Evolutionary conservation across 495 filamentous ascomycete genomes (phyloP).

Genomic region (Eremomyces bilateralis): DNA sequence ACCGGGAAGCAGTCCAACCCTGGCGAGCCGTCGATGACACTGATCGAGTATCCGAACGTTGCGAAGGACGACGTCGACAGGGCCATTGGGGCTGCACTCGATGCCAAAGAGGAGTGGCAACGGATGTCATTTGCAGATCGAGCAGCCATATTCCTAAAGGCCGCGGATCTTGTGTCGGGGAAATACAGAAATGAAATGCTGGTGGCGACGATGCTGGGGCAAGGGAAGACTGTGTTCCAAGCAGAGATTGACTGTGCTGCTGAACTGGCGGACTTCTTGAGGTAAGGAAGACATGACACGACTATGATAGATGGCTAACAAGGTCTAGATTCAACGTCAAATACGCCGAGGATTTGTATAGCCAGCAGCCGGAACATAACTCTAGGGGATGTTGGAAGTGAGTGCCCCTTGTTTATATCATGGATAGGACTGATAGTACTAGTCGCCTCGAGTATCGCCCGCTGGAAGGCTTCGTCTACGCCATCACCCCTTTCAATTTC

Average conservation of each 20-base stretch:
- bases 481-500: conserved; percentile 25
- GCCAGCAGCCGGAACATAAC: conserved; percentile 20
- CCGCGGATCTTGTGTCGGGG: conserved; percentile 64
- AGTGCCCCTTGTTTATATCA: background rate
- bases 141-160: conserved; percentile 86
- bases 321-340: conserved; percentile 24
- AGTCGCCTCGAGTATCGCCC: conserved; percentile 22
- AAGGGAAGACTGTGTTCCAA: conserved; percentile 94
- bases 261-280: conserved; percentile 73
- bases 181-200: conserved; percentile 89
- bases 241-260: conserved; percentile 91
- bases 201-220: conserved; percentile 81
- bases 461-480: conserved; percentile 24
- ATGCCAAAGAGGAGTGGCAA: conserved; percentile 65
- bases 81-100: conserved; percentile 63
- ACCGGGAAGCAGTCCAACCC: too few species aligned
- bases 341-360: conserved; percentile 21
- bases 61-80: conserved; percentile 37
- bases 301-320: conserved; percentile 5
- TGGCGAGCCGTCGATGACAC: too few species aligned
- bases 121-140: conserved; percentile 64
- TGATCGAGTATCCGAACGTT: too few species aligned
- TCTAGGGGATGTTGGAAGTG: conserved; percentile 21
- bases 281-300: conserved; percentile 6
- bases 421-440: conserved; percentile 4